Evolutionary conservation across 169 alveolate genomes (phyloP).

Genomic region (Babesia bovis): DNA sequence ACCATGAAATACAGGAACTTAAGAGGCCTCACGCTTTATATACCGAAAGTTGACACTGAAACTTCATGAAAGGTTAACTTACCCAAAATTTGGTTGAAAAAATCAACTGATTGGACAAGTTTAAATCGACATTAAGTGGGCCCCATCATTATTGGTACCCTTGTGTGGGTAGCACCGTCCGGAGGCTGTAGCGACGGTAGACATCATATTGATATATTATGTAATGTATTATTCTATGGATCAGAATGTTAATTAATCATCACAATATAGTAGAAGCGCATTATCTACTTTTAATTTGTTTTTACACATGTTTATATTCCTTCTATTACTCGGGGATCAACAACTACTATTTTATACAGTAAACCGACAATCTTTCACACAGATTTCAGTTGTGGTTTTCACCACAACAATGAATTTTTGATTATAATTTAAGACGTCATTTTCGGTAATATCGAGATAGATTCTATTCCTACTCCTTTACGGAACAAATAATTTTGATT

Average conservation of each 20-base stretch:
- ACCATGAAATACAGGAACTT: too few species aligned
- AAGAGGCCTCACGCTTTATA: background rate
- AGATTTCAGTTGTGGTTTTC: too few species aligned
- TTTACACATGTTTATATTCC: too few species aligned
- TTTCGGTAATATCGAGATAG: too few species aligned
- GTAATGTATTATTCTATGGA: background rate
- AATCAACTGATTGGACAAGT: background rate
- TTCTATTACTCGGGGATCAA: too few species aligned
- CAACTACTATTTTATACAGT: too few species aligned
- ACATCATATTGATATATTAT: slow-evolving; percentile 3
- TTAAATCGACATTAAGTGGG: background rate
- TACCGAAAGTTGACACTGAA: background rate
- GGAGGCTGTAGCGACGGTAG: background rate
- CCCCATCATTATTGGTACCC: slow-evolving; percentile 31
- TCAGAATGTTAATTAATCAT: background rate
- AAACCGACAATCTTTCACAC: too few species aligned
- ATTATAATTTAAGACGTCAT: too few species aligned
- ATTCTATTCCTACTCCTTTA: too few species aligned
- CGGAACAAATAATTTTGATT: too few species aligned
- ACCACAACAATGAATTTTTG: too few species aligned
- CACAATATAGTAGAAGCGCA: background rate
- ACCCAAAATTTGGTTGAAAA: background rate
- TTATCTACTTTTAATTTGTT: too few species aligned
- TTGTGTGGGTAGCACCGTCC: slow-evolving; percentile 23
- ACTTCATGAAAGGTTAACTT: background rate